Evolutionary conservation across 768 basidiomycete genomes (phyloP), one percentile per base, ranked within the genome.

Genomic region (Megacollybia marginata): DNA sequence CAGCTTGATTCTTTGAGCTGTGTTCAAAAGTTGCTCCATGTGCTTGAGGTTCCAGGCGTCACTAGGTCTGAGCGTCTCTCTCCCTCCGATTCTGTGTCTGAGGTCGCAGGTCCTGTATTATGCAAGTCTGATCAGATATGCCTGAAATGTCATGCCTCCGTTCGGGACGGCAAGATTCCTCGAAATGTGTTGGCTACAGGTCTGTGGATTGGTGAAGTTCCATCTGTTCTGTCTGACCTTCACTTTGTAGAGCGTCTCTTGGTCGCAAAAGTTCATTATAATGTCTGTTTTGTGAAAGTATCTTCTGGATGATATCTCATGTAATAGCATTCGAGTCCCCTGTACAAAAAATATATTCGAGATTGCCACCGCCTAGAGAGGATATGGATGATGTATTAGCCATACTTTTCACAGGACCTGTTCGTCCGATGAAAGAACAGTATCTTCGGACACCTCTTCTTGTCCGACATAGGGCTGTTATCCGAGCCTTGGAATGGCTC

Each of bases 401-500:
- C n/a, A n/a, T n/a, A n/a, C n/a, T n/a, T n/a, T n/a, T n/a, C n/a
- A n/a, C n/a, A n/a, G n/a, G 35, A 10, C 51, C 59, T 2, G 47
- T 15, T 10, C 44, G 48, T 16, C 68, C 68, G 3, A 61, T 57
- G 10, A 42, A 52, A 6, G 52, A 59, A 6, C 64, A 70, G 7
- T 55, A 61, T 19, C 50, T 54, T 69, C n/a, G n/a, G n/a, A n/a
- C n/a, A n/a, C n/a, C n/a, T n/a, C n/a, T n/a, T n/a, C n/a, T n/a
- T n/a, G n/a, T n/a, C n/a, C n/a, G n/a, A n/a, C n/a, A n/a, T n/a
- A n/a, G n/a, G n/a, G n/a, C n/a, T n/a, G n/a, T n/a, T 0, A 28
- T 31, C 2, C 12, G 35, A 0, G 69, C 69, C 0, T 44, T 72
- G 6, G 55, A 67, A 38, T 70, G 69, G 69, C 49, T 71, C 15